Conservation (phyloP, 345 rosid species). For the Durio zibethinus region DNA sequence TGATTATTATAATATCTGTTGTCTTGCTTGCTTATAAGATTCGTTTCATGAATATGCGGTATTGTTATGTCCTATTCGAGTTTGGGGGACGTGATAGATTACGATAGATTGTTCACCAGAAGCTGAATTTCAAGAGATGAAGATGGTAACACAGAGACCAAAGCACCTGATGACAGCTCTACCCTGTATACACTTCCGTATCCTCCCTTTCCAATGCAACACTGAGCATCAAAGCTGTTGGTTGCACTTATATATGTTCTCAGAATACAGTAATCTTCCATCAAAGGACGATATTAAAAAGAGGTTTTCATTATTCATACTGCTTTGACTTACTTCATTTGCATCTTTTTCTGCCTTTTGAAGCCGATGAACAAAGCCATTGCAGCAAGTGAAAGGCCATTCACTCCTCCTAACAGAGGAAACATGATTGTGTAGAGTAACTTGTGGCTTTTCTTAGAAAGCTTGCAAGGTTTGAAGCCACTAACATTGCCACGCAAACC, state of each 20-base stretch:
- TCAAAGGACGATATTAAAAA: background rate
- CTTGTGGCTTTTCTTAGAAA: background rate
- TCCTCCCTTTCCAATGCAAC: background rate
- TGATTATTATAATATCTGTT: too few species aligned
- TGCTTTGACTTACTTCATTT: background rate
- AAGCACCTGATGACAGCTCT: background rate
- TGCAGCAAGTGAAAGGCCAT: background rate
- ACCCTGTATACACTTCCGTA: background rate
- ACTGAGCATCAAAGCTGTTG: background rate
- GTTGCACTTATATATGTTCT: slow-evolving; percentile 2
- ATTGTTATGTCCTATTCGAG: too few species aligned
- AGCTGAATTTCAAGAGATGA: too few species aligned
- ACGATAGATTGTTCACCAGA: too few species aligned
- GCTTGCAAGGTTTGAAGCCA: background rate
- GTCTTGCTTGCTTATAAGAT: too few species aligned
- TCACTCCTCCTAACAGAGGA: background rate
- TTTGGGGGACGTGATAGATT: too few species aligned
- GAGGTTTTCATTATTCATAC: background rate
- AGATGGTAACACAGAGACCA: background rate
- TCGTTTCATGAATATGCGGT: too few species aligned
- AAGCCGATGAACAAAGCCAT: background rate
- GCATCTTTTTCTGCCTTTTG: background rate
- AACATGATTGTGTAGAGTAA: background rate
- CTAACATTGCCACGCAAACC: background rate
- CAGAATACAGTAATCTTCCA: background rate